phyloP scores from a whole-genome alignment of 2,329 filamentous ascomycete genomes.

The Microcyclospora tardicrescens region DNA sequence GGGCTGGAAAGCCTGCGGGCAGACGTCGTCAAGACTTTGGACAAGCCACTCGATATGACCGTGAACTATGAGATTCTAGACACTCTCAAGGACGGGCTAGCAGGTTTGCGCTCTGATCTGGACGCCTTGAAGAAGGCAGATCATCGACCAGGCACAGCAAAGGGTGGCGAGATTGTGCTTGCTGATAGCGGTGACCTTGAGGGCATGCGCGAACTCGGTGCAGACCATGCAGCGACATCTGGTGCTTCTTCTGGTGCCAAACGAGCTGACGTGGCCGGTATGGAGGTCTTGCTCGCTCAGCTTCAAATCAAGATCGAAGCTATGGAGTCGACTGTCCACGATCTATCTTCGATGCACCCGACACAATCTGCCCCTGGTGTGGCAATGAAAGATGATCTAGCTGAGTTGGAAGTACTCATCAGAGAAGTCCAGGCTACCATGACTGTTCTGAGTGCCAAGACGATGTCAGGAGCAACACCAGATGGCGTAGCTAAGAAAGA shows the following conservation, averaged over 20 bases:
- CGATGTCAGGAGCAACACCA: constrained; percentile 9
- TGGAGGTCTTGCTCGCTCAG: constrained; percentile 72
- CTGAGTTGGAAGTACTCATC: constrained; percentile 31
- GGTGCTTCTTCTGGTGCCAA: constrained; percentile 36
- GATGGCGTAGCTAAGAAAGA: constrained; percentile 57
- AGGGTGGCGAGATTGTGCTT: constrained; percentile 44
- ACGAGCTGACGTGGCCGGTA: constrained; percentile 66
- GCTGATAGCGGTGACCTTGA: constrained; percentile 39
- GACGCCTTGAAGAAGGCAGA: constrained; percentile 55
- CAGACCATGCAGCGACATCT: constrained; percentile 25
- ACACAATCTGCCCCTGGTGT: constrained; percentile 24
- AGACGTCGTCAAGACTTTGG: constrained; percentile 60
- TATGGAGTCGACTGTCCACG: constrained; percentile 45
- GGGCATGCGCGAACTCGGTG: constrained; percentile 27
- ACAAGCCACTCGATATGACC: constrained; percentile 70
- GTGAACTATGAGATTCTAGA: constrained; percentile 84
- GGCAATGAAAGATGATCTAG: constrained; percentile 42
- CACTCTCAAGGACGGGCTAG: constrained; percentile 69
- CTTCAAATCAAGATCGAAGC: constrained; percentile 74
- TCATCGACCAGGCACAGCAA: constrained; percentile 28
- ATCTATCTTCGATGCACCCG: constrained; percentile 28
- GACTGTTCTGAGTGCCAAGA: constrained; percentile 33
- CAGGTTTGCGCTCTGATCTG: constrained; percentile 63
- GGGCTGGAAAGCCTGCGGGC: constrained; percentile 63
- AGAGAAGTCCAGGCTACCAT: constrained; percentile 49